phyloP scores from a whole-genome alignment of 495 filamentous ascomycete genomes.

The Talaromyces wortmannii region DNA sequence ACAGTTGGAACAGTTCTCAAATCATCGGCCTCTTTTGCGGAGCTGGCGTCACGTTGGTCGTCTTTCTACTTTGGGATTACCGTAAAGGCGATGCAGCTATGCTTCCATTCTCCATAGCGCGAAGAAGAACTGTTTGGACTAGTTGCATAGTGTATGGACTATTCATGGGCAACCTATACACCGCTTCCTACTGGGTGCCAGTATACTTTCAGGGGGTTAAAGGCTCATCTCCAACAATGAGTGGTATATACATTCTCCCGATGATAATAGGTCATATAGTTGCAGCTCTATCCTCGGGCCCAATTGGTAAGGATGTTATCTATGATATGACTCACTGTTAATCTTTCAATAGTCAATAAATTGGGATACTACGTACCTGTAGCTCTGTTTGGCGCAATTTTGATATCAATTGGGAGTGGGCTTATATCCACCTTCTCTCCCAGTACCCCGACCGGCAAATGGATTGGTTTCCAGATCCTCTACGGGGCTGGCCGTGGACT shows the following conservation, averaged over 20 bases:
- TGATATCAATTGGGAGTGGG: conserved; percentile 57
- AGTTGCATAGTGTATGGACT: conserved; percentile 43
- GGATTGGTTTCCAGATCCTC: conserved; percentile 68
- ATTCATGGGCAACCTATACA: conserved; percentile 30
- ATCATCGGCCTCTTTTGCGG: conserved; percentile 59
- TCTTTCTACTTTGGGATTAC: conserved; percentile 56
- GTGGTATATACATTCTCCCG: conserved; percentile 64
- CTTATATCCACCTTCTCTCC: conserved; percentile 51
- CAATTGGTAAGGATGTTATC: conserved; percentile 15
- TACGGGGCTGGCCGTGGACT: conserved; percentile 49
- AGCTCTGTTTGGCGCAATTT: conserved; percentile 42
- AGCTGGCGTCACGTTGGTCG: conserved; percentile 45
- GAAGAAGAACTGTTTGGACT: conserved; percentile 47
- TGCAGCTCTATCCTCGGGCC: conserved; percentile 48
- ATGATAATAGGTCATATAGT: conserved; percentile 51
- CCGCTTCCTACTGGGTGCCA: conserved; percentile 47
- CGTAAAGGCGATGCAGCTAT: conserved; percentile 61
- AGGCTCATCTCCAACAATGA: conserved; percentile 49
- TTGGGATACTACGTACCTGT: conserved; percentile 65
- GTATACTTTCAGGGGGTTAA: conserved; percentile 76
- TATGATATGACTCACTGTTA: conserved; percentile 3
- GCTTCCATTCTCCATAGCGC: conserved; percentile 58
- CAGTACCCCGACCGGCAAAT: conserved; percentile 34
- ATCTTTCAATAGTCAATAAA: conserved; percentile 26
- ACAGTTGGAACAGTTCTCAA: conserved; percentile 47